phyloP scores from a whole-genome alignment of 768 basidiomycete genomes.

The Leccinum pellstonianum region DNA sequence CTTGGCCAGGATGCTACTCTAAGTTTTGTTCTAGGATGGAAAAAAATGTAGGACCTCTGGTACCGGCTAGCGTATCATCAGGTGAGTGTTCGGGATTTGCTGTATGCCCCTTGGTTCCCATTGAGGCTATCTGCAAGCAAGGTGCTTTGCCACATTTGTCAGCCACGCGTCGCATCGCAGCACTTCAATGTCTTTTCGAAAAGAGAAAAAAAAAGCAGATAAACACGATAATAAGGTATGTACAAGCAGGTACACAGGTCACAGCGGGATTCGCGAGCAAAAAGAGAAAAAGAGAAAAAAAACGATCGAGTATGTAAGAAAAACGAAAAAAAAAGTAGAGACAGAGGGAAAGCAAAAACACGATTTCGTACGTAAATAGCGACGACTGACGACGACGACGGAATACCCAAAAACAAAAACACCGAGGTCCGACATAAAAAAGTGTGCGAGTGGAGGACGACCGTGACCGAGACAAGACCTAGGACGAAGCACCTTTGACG shows the following conservation, averaged over 20 bases:
- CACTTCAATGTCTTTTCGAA: too few species aligned
- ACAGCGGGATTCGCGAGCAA: conserved; percentile 23
- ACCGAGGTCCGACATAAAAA: conserved; percentile 13
- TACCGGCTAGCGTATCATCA: too few species aligned
- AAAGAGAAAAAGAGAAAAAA: background rate
- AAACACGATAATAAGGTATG: conserved; percentile 38
- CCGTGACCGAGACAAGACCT: conserved; percentile 2
- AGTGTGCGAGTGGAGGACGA: background rate
- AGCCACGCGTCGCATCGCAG: too few species aligned
- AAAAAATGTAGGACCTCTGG: too few species aligned
- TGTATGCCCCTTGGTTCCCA: too few species aligned
- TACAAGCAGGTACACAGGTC: conserved; percentile 32
- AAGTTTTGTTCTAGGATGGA: too few species aligned
- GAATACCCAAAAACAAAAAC: conserved; percentile 3
- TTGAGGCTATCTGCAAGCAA: too few species aligned
- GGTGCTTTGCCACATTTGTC: too few species aligned
- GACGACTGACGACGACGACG: background rate
- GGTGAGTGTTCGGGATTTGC: too few species aligned
- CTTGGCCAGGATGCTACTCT: too few species aligned
- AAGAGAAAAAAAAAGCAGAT: conserved; percentile 15
- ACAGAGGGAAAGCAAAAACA: conserved; percentile 9
- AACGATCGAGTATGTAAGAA: background rate
- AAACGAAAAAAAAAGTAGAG: background rate
- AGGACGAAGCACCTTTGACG: conserved; percentile 20
- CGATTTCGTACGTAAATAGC: conserved; percentile 17